Evolutionary conservation across 2,329 filamentous ascomycete species (phyloP), one percentile per base, ranked within the genome.

Genomic region (Fusarium bulbicola): DNA sequence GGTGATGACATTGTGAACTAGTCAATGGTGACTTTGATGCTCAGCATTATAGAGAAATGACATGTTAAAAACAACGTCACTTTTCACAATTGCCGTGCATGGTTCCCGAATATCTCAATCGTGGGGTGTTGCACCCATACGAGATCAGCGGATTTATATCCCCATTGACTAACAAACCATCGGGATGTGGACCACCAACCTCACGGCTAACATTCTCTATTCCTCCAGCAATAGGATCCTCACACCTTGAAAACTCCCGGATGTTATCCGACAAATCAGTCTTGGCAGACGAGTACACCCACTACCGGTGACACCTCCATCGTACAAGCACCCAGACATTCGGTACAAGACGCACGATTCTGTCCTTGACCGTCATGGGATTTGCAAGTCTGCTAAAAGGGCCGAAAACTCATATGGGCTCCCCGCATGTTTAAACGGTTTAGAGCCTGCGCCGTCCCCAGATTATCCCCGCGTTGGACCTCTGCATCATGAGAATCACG

Each of bases 401-500:
- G 56, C 70, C 70, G 70, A 73, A 72, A 71, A 57, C 28, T 49
- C 50, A 46, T 59, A 64, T 42, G 37, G 37, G 24, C 30, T 70
- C 70, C 66, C 70, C 70, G 66, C 70, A 73, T 58, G 52, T 73
- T 73, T 73, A 73, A 62, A 47, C 59, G 59, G 52, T 46, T 69
- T 69, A 50, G 64, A 61, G 52, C 39, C n/a, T 70, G 53, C 65
- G 26, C 42, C 39, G 60, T 67, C 70, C 70, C 70, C 70, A 71
- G 70, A 70, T 70, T 66, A 66, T 73, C 70, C 70, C 70, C 70
- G 60, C 70, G 57, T 49, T 62, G 26, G 26, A 12, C 24, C 7
- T 53, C 34, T 53, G 34, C 34, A 58, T 68, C 54, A 68, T 62
- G 62, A 39, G 26, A n/a, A 39, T 46, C 52, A 63, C 24, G 30